phyloP scores from a whole-genome alignment of 2,329 filamentous ascomycete genomes.

The Verticillium isaacii region DNA sequence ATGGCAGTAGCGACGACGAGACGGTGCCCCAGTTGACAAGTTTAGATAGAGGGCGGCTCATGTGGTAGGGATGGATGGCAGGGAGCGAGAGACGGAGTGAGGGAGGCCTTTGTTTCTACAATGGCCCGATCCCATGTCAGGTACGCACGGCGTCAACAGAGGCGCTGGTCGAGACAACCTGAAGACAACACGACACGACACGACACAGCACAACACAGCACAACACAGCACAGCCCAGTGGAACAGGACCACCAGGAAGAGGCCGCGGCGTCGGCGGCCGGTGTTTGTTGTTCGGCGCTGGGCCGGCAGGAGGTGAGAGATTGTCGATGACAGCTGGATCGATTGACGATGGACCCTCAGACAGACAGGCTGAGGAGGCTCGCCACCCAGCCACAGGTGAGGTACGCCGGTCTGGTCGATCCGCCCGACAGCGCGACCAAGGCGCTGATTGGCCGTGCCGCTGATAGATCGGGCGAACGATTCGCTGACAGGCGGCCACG shows the following conservation, averaged over 20 bases:
- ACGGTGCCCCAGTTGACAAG: too few species aligned
- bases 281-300: background rate
- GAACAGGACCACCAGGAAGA: background rate
- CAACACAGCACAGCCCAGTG: background rate
- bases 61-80: background rate
- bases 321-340: background rate
- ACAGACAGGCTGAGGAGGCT: too few species aligned
- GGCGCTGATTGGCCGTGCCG: background rate
- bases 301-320: background rate
- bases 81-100: background rate
- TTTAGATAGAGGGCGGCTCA: too few species aligned
- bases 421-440: background rate
- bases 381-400: too few species aligned
- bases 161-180: background rate
- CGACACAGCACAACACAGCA: background rate
- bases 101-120: background rate
- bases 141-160: background rate
- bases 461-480: background rate
- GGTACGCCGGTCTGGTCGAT: background rate
- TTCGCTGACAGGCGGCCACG: conserved; percentile 5
- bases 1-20: background rate
- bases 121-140: background rate
- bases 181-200: background rate
- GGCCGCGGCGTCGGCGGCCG: background rate
- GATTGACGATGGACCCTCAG: too few species aligned